Conservation (phyloP, 2,329 filamentous ascomycete species). For the Aspergillus ochraceoroseus region DNA sequence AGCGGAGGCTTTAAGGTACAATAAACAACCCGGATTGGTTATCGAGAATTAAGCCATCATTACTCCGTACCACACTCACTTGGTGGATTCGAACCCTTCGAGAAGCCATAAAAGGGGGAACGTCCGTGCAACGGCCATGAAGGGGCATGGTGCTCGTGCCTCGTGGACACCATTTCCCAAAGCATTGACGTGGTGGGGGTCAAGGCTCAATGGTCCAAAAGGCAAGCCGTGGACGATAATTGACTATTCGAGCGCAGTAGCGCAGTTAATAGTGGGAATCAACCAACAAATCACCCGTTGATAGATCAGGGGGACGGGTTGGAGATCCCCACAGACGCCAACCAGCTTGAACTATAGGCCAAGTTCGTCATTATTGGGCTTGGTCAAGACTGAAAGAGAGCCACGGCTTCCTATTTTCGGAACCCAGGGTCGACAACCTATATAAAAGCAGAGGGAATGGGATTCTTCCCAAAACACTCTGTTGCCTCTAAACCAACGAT, state of each 20-base stretch:
- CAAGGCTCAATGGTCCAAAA: constrained; percentile 10
- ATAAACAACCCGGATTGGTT: background rate
- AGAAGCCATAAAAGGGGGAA: constrained; percentile 32
- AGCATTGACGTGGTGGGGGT: background rate
- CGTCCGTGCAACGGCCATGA: constrained; percentile 13
- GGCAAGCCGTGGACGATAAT: constrained; percentile 15
- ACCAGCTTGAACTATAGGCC: background rate
- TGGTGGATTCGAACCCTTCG: constrained; percentile 30
- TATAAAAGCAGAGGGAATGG: too few relatives aligned
- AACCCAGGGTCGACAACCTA: background rate
- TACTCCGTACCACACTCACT: constrained; percentile 24
- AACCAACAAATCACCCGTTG: constrained; percentile 8
- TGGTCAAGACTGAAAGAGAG: background rate
- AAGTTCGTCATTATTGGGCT: constrained; percentile 1
- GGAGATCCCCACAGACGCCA: background rate
- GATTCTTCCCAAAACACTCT: background rate
- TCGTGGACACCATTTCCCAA: constrained; percentile 1
- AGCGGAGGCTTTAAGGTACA: constrained; percentile 14
- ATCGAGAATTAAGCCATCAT: constrained; percentile 6
- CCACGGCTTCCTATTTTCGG: constrained; percentile 1
- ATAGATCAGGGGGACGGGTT: background rate
- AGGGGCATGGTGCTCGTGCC: constrained; percentile 3
- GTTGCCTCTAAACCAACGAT: too few relatives aligned
- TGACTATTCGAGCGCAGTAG: constrained; percentile 13
- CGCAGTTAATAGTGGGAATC: constrained; percentile 14